A percentile compares a stretch with the other conserved stretches of the same genome.
Evolutionary conservation across 106 monocot species (phyloP).

Genomic region (Dioscorea alata): DNA sequence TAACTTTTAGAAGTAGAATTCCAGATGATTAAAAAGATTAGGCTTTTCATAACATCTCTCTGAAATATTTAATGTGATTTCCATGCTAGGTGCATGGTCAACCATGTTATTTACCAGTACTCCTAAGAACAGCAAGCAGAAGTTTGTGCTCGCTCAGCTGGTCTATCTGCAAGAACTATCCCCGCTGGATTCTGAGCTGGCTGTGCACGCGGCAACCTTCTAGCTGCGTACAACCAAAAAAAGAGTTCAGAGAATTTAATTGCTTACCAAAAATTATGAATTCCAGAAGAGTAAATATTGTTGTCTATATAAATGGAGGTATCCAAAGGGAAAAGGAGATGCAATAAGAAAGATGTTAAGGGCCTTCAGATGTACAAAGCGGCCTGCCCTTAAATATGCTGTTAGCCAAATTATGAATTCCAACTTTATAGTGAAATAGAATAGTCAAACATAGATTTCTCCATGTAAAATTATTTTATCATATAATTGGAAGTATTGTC

Average conservation of each 20-base stretch:
- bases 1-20: neutral
- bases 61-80: neutral
- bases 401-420: neutral
- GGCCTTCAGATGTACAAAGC: neutral
- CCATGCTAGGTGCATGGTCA: neutral
- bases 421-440: neutral
- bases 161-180: constrained; percentile 55
- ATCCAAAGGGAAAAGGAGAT: no score
- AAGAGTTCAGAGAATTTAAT: neutral
- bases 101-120: neutral
- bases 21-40: neutral
- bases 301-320: no score
- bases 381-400: neutral
- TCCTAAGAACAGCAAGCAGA: constrained; percentile 69
- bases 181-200: constrained; percentile 55
- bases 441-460: no score
- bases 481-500: no score
- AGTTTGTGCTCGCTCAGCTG: constrained; percentile 24
- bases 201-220: constrained; percentile 54
- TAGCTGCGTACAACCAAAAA: constrained; percentile 23
- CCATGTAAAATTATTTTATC: no score
- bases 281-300: neutral
- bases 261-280: neutral
- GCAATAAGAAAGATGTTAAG: no score
- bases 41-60: neutral